Conservation (phyloP, 2,329 filamentous ascomycete genomes). For the Fusarium redolens region DNA sequence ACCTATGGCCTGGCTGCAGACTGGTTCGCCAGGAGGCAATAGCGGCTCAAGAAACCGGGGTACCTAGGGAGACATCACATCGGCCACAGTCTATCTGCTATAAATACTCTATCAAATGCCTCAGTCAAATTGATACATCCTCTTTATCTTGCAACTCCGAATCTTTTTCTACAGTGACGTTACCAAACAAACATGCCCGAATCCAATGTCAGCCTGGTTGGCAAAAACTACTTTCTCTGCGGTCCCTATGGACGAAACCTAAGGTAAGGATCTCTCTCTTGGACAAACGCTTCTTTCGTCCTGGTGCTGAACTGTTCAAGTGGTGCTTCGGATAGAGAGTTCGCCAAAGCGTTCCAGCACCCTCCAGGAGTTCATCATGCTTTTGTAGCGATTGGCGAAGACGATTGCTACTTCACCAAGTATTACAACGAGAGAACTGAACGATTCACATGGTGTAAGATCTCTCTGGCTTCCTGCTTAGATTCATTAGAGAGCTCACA, state of each 20-base stretch:
- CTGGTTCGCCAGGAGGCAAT: neutral
- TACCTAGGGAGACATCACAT: neutral
- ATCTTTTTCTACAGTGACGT: neutral
- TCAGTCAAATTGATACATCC: neutral
- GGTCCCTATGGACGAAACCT: neutral
- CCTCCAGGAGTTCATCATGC: neutral
- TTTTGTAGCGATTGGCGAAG: neutral
- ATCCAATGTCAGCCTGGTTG: neutral
- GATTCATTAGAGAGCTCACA: neutral
- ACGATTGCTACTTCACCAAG: neutral
- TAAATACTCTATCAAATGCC: neutral
- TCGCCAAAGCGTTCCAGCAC: neutral
- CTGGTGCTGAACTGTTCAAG: neutral
- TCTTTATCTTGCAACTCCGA: neutral
- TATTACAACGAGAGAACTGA: neutral
- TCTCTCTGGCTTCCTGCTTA: neutral
- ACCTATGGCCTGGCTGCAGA: neutral
- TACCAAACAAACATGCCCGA: too few relatives aligned
- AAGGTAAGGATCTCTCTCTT: neutral
- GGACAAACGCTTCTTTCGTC: rapidly evolving
- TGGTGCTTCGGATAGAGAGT: neutral
- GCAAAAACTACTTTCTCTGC: neutral
- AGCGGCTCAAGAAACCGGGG: neutral
- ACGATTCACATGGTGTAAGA: neutral
- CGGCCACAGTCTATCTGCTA: neutral